Conservation (phyloP, 768 basidiomycete species). For the Kwoniella sp. region DNA sequence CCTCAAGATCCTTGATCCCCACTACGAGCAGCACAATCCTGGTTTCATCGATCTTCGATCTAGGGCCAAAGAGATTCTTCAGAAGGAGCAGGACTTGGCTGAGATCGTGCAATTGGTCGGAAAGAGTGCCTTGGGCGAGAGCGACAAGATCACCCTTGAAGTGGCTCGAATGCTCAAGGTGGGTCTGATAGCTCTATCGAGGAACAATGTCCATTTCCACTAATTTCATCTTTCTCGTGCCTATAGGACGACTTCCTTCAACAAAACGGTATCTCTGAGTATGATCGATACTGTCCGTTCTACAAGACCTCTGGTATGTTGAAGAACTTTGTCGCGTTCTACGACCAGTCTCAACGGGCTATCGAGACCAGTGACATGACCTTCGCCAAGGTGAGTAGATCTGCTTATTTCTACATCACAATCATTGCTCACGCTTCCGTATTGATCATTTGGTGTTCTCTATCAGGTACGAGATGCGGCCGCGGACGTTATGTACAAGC, state of each 20-base stretch:
- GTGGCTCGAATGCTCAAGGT: constrained; percentile 91
- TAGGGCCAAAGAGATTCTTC: constrained; percentile 92
- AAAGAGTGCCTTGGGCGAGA: constrained; percentile 94
- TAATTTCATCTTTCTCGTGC: not conserved
- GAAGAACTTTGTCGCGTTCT: constrained; percentile 89
- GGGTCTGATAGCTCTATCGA: constrained; percentile 8
- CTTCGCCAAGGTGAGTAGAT: constrained; percentile 50
- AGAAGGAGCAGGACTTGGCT: constrained; percentile 97
- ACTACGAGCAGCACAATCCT: constrained; percentile 80
- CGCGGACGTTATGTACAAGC: constrained; percentile 86
- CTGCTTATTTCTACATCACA: no score
- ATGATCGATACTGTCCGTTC: constrained; percentile 96
- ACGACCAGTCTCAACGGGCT: constrained; percentile 83
- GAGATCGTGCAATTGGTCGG: constrained; percentile 99
- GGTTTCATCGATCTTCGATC: constrained; percentile 94
- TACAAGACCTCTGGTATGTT: constrained; percentile 98
- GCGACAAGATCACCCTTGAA: constrained; percentile 96
- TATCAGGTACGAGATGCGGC: constrained; percentile 86
- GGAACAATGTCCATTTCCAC: not conserved
- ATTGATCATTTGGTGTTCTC: no score
- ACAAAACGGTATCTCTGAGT: constrained; percentile 98
- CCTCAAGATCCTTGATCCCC: constrained; percentile 84
- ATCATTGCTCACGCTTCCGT: no score
- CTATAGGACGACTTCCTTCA: constrained; percentile 60
- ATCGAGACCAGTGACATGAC: constrained; percentile 72